Evolutionary conservation across 345 rosid genomes (phyloP).

Genomic region (Corchorus olitorius): DNA sequence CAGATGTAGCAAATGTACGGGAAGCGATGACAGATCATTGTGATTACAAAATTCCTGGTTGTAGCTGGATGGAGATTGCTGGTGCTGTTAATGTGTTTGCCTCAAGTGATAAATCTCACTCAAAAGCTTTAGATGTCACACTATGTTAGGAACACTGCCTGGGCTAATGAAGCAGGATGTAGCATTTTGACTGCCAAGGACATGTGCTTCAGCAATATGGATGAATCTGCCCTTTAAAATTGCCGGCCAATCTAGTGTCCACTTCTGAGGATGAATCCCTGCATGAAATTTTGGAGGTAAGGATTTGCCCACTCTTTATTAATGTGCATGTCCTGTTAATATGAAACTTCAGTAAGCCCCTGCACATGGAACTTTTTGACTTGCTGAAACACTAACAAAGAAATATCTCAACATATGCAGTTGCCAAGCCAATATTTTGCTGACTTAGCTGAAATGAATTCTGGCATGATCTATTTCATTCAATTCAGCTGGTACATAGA

Average conservation of each 20-base stretch:
- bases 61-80: slow-evolving; percentile 53
- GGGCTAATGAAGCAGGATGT: slow-evolving; percentile 18
- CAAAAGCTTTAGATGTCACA: slow-evolving; percentile 24
- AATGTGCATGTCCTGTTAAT: slow-evolving; percentile 3
- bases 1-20: slow-evolving; percentile 47
- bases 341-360: background rate
- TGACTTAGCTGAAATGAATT: background rate
- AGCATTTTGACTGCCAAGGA: slow-evolving; percentile 1
- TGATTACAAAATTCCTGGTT: slow-evolving; percentile 57
- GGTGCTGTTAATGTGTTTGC: slow-evolving; percentile 24
- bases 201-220: background rate
- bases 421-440: background rate
- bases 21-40: slow-evolving; percentile 50
- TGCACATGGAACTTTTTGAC: background rate
- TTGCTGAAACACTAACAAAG: background rate
- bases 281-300: background rate
- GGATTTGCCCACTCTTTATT: background rate
- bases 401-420: background rate
- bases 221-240: slow-evolving; percentile 8
- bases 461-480: background rate
- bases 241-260: background rate
- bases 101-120: slow-evolving; percentile 36
- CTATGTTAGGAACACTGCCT: slow-evolving; percentile 12
- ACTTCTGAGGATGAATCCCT: too few relatives aligned
- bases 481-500: background rate